Percentiles rank a stretch among this genome's conserved stretches.
Evolutionary conservation across 129 eudicot species (phyloP).

Genomic region (Flaveria sonorensis): DNA sequence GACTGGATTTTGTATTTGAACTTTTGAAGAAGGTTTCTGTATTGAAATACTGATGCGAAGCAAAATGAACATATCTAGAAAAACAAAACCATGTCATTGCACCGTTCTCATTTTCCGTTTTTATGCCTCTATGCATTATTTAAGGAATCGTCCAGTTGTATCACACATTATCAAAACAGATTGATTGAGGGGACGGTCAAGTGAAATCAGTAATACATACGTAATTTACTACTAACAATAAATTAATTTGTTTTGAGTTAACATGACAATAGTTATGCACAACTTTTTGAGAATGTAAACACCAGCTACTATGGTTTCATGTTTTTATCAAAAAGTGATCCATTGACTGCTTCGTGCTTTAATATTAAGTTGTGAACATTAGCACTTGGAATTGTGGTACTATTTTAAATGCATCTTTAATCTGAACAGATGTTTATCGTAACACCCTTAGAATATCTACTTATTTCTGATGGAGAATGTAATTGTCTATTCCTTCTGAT

Average conservation of each 20-base stretch:
- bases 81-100: constrained; percentile 6
- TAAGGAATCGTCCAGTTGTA: not conserved
- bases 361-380: not conserved
- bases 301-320: not conserved
- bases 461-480: no score
- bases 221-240: not conserved
- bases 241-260: not conserved
- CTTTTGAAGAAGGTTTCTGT: constrained; percentile 15
- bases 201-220: not conserved
- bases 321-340: not conserved
- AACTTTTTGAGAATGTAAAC: not conserved
- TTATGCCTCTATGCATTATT: not conserved
- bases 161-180: not conserved
- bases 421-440: not conserved
- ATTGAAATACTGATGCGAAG: not conserved
- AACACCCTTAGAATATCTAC: no score
- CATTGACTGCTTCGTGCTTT: not conserved
- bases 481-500: no score
- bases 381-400: not conserved
- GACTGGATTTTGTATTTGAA: constrained; percentile 15
- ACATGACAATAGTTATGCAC: not conserved
- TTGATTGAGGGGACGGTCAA: not conserved
- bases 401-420: not conserved
- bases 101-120: not conserved
- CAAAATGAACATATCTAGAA: not conserved